Evolutionary conservation across 257 asterid species (phyloP), one percentile per base, ranked within the genome.

Genomic region (Nicotiana paniculata): DNA sequence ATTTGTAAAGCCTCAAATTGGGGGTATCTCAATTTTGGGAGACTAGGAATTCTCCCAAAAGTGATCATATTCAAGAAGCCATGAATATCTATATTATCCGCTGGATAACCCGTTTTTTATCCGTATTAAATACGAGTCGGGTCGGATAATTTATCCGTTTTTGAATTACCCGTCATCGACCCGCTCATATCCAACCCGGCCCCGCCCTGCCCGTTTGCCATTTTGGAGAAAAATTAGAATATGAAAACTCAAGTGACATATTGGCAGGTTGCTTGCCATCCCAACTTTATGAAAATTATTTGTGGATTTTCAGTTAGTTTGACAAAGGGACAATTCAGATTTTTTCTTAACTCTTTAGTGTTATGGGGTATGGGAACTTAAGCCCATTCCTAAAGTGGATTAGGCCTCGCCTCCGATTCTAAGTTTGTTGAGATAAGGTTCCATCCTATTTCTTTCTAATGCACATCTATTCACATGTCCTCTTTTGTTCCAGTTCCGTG

Each of bases 401-500:
- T n/a, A 46, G 78, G 30, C 37, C 21, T 72, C n/a, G 13, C 37
- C 78, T 12, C 33, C 12, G 59, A 3, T 43, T 72, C 59, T 72
- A 24, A 46, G 1, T 54, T 46, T 46, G 59, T 72, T 70, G 21
- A 21, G 32, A 43, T 70, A 21, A 46, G 62, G 26, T 48, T n/a
- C 11, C 9, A 13, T 76, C 43, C 67, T 35, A 18, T n/a, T 21
- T 63, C 59, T 48, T 63, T 82, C 69, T 30, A 66, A 53, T 48
- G 77, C 70, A 21, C 15, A 39, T 68, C 39, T 13, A 24, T 64
- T 59, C 24, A 32, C 58, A 6, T 59, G 10, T 62, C 6, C n/a
- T 5, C 51, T 70, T 65, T 55, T 63, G 46, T 35, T 68, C 57
- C 86, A 89, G 92, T 89, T 89, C 63, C 96, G 95, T 61, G 98